These are phyloP conservation scores for Chimonanthus praecox DNA, from an alignment of 164 flowering plant species.

Conservation along the genomic window DNA sequence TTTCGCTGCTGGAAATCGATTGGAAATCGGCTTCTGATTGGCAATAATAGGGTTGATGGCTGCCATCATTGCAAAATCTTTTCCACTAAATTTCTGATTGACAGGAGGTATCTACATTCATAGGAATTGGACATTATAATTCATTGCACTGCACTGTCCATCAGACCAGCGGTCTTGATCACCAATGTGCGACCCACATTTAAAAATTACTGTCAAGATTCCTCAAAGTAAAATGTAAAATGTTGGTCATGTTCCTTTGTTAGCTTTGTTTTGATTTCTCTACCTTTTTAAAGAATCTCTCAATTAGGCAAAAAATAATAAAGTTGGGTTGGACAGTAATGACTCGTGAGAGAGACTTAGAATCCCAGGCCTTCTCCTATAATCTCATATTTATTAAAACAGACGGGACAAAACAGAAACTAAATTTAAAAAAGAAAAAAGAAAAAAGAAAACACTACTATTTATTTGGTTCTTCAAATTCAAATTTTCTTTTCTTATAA, in stretches of 20 bases:
- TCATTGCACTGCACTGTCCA: too few species aligned
- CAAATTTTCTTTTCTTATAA: background rate
- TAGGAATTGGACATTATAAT: too few species aligned
- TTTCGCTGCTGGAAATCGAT: too few species aligned
- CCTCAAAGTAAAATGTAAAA: background rate
- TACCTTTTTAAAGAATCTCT: conserved; percentile 7
- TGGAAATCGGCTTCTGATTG: too few species aligned
- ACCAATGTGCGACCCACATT: too few species aligned
- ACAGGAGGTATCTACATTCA: too few species aligned
- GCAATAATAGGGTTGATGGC: too few species aligned
- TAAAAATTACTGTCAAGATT: too few species aligned
- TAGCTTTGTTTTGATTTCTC: conserved; percentile 4
- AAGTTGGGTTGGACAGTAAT: conserved; percentile 1
- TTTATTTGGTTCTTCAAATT: background rate
- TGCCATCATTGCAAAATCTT: too few species aligned
- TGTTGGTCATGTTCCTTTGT: background rate
- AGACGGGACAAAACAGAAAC: background rate
- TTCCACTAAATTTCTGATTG: too few species aligned
- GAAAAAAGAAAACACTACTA: background rate
- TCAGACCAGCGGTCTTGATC: too few species aligned
- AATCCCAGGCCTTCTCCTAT: conserved; percentile 1
- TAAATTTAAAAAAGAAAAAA: background rate
- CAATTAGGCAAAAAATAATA: conserved; percentile 5
- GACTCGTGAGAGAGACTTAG: conserved; percentile 6
- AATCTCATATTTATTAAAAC: background rate